Base-by-base conservation (phyloP, 441 rosid species). In the Erodium chrysanthum region DNA sequence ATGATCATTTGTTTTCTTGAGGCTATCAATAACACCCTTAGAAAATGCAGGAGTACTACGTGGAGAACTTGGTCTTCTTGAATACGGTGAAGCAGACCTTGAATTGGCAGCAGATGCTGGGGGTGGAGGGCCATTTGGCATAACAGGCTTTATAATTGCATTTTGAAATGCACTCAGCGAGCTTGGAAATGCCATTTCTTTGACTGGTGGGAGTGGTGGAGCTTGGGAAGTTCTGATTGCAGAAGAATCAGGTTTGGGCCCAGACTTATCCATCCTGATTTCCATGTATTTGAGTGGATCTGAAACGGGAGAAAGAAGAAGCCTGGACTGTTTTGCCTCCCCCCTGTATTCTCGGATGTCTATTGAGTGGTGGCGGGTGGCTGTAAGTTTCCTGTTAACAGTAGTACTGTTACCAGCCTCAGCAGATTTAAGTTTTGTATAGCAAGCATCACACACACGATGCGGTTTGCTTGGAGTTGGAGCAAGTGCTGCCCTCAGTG, bases 11-110 rank as follows among this genome's bases (percentile, higher is more conserved):
- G 88, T 75, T 84, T 82, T 82, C 74, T 80, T 89, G 66, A 84
- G 82, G 76, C 85, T 93, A 85, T 84, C 89, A 67, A 84, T 86
- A 25, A 78, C 64, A 17, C 86, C 46, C 80, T 78, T 91, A 10
- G 97, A 93, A 20, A 95, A 87, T 40, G 89, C 78, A 50, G 88
- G 91, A 17, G 96, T 83, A 70, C 96, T 86, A 66, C 98, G 95
- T 44, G 98, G 95, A 70, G 97, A 97, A 69, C 92, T 91, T 18
- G 89, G 81, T 46, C 92, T 86, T 78, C 97, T 88, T 46, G 93
- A 91, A 78, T 86, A 85, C 42, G 98, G 97, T 37, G 98, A 93
- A 69, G 93, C 85, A 80, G 96, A 93, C 67, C 98, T 88, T 68
- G 97, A 89, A 64, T 82, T 90, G 69, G 91, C 91, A 85, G 97